Conservation (phyloP, 352 stramenopile genomes). For the Phytopythium vexans region DNA sequence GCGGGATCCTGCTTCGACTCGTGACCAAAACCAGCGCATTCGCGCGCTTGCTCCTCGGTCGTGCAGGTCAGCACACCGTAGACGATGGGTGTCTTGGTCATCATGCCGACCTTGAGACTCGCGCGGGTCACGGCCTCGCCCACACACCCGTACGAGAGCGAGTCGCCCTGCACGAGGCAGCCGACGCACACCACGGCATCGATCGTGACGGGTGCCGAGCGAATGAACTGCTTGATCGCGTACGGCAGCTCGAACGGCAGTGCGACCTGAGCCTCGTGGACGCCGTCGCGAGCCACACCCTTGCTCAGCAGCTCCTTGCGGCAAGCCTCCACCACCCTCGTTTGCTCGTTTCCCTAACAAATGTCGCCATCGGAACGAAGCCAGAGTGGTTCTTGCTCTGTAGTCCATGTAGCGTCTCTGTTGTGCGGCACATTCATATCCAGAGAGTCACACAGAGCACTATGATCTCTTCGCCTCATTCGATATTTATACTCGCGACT, state of each 20-base stretch:
- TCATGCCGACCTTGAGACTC: slow-evolving; percentile 13
- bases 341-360: too few species aligned
- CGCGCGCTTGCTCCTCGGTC: slow-evolving; percentile 6
- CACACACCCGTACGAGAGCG: slow-evolving; percentile 8
- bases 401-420: too few species aligned
- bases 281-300: slow-evolving; percentile 18
- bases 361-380: too few species aligned
- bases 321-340: slow-evolving; percentile 23
- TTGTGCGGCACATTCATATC: too few species aligned
- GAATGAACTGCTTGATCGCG: slow-evolving; percentile 19
- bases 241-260: slow-evolving; percentile 36
- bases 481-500: too few species aligned
- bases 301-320: slow-evolving; percentile 29
- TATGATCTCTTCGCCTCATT: too few species aligned
- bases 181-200: slow-evolving; percentile 13
- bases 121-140: slow-evolving; percentile 13
- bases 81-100: slow-evolving; percentile 10
- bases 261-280: slow-evolving; percentile 27
- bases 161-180: slow-evolving; percentile 3
- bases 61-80: slow-evolving; percentile 12
- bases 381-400: too few species aligned
- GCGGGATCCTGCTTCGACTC: neutral
- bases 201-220: slow-evolving; percentile 10
- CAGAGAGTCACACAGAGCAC: too few species aligned
- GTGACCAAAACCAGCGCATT: slow-evolving; percentile 4